Conservation (phyloP, 768 basidiomycete species). For the Mycena rosella region DNA sequence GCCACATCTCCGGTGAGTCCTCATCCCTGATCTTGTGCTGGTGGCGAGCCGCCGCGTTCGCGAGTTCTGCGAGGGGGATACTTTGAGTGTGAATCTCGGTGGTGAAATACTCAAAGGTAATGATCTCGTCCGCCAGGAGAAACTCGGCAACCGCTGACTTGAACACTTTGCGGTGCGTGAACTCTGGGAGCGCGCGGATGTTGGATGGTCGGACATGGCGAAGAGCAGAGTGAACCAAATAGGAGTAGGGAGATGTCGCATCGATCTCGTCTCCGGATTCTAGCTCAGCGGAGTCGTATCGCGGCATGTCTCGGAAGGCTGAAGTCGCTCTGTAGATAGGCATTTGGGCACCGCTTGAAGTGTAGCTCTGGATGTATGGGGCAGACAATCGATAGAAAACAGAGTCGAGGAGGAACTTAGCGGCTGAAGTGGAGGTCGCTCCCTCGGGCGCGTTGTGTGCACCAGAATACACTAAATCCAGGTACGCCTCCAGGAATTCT, state of each 20-base stretch:
- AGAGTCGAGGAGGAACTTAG: constrained; percentile 9
- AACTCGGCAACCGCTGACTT: neutral
- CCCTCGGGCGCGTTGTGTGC: neutral
- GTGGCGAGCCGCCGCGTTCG: neutral
- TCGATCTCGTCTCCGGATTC: too few species aligned
- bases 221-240: neutral
- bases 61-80: neutral
- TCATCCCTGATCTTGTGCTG: constrained; percentile 27
- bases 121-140: neutral
- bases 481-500: constrained; percentile 43
- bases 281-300: too few species aligned
- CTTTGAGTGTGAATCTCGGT: neutral
- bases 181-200: neutral
- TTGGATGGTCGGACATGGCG: neutral
- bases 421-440: neutral
- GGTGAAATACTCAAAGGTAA: neutral
- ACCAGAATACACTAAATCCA: constrained; percentile 17
- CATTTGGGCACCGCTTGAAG: neutral
- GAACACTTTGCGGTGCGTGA: neutral
- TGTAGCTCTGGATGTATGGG: neutral
- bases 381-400: too few species aligned
- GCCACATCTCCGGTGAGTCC: constrained; percentile 25
- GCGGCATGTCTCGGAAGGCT: too few species aligned
- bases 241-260: too few species aligned
- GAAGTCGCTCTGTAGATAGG: too few species aligned